phyloP scores from a whole-genome alignment of 164 flowering plant genomes.

The Magnolia kwangsiensis region DNA sequence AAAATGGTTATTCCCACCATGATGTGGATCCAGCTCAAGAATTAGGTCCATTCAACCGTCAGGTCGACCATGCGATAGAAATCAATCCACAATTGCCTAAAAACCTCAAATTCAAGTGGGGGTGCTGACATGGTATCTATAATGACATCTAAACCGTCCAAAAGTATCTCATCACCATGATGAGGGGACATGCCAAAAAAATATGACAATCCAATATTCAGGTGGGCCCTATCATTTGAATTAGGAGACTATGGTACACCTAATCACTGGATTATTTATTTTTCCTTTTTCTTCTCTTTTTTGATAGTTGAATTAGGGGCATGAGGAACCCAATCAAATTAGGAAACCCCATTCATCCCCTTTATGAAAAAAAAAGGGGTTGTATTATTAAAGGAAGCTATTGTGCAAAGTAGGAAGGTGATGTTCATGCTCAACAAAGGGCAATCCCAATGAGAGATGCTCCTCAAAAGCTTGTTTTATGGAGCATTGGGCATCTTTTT shows the following conservation, averaged over 20 bases:
- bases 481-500: slow-evolving; percentile 30
- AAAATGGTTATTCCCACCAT: background rate
- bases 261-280: background rate
- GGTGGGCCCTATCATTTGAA: background rate
- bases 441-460: slow-evolving; percentile 23
- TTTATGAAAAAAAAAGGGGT: slow-evolving; percentile 13
- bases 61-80: no score
- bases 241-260: background rate
- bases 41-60: background rate
- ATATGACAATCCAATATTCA: background rate
- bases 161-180: background rate
- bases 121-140: no score
- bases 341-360: slow-evolving; percentile 34
- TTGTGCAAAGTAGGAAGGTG: slow-evolving; percentile 12
- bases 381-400: slow-evolving; percentile 1
- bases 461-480: slow-evolving; percentile 28
- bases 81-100: no score
- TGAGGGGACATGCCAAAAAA: no score
- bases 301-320: slow-evolving; percentile 25
- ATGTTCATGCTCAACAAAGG: slow-evolving; percentile 13
- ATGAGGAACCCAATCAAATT: slow-evolving; percentile 37
- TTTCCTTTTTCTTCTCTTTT: background rate
- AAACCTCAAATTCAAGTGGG: no score
- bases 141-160: background rate
- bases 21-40: background rate